These are phyloP conservation scores for Monilinia fructigena DNA, from an alignment of 2,329 filamentous ascomycete genomes.

Conservation along the genomic window DNA sequence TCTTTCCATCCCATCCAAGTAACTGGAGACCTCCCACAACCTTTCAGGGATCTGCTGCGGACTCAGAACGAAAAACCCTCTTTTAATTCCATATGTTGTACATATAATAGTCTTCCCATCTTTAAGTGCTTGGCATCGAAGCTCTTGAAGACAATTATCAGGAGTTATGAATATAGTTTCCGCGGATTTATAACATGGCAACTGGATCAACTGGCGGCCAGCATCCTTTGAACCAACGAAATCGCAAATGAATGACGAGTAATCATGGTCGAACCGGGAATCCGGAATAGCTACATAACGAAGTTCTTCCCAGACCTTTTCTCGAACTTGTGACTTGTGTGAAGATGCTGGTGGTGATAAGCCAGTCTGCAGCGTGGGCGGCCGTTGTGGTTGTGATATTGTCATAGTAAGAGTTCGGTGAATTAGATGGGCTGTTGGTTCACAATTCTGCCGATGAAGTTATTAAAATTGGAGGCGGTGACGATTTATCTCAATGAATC, in stretches of 20 bases:
- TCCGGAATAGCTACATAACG: slow-evolving; percentile 45
- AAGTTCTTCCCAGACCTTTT: slow-evolving; percentile 42
- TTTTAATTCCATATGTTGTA: slow-evolving; percentile 45
- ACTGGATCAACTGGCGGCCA: slow-evolving; percentile 37
- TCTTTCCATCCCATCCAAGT: slow-evolving; percentile 47
- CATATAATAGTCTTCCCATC: slow-evolving; percentile 46
- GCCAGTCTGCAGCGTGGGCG: neutral
- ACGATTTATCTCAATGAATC: neutral
- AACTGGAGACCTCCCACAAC: slow-evolving; percentile 41
- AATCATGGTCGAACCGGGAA: slow-evolving; percentile 47
- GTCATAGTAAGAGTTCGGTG: slow-evolving; percentile 10
- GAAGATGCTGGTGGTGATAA: slow-evolving; percentile 14
- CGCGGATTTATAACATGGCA: slow-evolving; percentile 41
- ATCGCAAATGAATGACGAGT: slow-evolving; percentile 46
- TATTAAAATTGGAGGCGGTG: slow-evolving; percentile 15
- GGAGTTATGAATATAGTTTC: slow-evolving; percentile 44
- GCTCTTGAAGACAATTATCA: slow-evolving; percentile 47
- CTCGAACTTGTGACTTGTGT: slow-evolving; percentile 22
- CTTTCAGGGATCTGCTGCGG: slow-evolving; percentile 38
- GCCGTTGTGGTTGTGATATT: slow-evolving; percentile 14
- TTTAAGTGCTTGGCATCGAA: slow-evolving; percentile 42
- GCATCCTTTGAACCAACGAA: slow-evolving; percentile 43
- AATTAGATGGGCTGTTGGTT: neutral
- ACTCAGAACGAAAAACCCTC: slow-evolving; percentile 46
- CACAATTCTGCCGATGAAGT: slow-evolving; percentile 10